Evolutionary conservation across 129 eudicot species (phyloP), one percentile per base, ranked within the genome.

Genomic region (Logfia minima): DNA sequence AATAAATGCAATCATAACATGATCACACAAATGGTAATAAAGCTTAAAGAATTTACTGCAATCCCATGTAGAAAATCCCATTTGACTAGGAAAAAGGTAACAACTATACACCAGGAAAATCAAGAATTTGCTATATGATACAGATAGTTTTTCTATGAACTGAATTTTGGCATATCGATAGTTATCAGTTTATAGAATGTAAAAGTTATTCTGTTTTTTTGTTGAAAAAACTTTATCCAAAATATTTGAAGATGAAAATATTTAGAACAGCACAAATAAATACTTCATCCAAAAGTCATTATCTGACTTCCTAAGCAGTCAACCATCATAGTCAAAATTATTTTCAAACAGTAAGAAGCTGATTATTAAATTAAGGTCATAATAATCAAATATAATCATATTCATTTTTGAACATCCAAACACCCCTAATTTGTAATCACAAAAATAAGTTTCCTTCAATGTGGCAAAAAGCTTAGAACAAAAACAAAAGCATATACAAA

Each of bases 31-130:
- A 39, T 37, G 58, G 74, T 43, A 69, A 69, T 14, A 39, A 23
- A 68, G 6, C 16, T 16, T 28, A 11, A 14, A 62, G n/a, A 11
- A 9, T 16, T 62, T 23, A 11, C 17, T 24, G 32, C 35, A 62
- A 62, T 62, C 67, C 19, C 7, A 29, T 23, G 35, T 17, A 62
- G 66, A 61, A 23, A 23, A 28, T 23, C 31, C 34, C 66, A 23
- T 61, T 24, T 48, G 62, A 62, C 56, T 34, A 14, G 5, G 17
- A 61, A 61, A 4, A 61, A 61, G 72, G 66, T 71, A 62, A 71
- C 66, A 61, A 61, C 34, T 3, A 61, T 61, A 48, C 55, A 48
- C 55, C 55, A 48, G 55, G 55, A 48, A 48, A 3, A 48, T 14
- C 4, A 48, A 48, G 55, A 48, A 48, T 48, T 48, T 48, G 55